These are phyloP conservation scores for Aureobasidium namibiae DNA, from an alignment of 2,329 filamentous ascomycete genomes.

Conservation along the genomic window DNA sequence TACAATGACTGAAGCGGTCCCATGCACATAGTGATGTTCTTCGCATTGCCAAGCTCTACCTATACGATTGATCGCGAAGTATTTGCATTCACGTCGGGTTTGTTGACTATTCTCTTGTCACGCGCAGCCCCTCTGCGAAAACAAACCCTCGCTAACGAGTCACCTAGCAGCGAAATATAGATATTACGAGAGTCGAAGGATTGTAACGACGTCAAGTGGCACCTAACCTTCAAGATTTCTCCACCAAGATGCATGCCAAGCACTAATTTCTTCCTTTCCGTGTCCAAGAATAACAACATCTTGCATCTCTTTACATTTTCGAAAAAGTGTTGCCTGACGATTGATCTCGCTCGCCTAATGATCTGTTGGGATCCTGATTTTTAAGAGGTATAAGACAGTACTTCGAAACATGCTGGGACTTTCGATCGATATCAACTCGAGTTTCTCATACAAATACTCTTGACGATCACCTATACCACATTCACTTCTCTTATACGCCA, in stretches of 20 bases:
- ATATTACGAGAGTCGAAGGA: background rate
- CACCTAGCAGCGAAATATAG: background rate
- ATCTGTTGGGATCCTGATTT: background rate
- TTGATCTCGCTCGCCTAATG: background rate
- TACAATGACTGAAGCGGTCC: too few species aligned
- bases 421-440: background rate
- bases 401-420: background rate
- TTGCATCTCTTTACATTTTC: background rate
- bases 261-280: background rate
- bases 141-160: background rate
- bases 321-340: background rate
- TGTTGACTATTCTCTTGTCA: background rate
- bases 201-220: background rate
- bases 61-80: background rate
- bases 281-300: background rate
- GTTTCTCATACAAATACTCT: background rate
- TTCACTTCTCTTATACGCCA: background rate
- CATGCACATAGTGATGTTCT: too few species aligned
- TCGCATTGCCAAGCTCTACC: too few species aligned
- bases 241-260: slow-evolving; percentile 2
- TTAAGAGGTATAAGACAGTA: background rate
- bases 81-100: background rate
- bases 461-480: background rate
- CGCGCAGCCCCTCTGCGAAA: background rate
- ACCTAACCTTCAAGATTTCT: background rate